phyloP scores from a whole-genome alignment of 805 yeast genomes.

The Metschnikowia cerradonensis region DNA sequence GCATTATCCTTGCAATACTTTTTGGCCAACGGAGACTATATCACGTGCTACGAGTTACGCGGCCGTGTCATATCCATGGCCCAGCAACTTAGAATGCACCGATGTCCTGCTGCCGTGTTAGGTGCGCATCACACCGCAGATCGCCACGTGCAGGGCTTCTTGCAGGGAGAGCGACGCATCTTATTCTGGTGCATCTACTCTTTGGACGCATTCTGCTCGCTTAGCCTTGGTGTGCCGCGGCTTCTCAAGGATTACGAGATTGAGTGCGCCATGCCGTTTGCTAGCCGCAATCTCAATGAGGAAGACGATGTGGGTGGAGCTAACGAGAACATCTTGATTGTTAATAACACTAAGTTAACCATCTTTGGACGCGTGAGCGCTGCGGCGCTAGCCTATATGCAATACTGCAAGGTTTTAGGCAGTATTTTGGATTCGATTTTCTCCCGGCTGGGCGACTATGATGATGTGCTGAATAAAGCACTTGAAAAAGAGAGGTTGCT shows the following conservation, averaged over 20 bases:
- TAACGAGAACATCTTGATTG: constrained; percentile 53
- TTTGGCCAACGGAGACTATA: constrained; percentile 66
- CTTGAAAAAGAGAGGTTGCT: constrained; percentile 55
- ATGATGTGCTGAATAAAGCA: constrained; percentile 25
- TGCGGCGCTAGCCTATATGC: constrained; percentile 59
- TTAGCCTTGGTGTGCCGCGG: constrained; percentile 79
- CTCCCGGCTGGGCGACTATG: constrained; percentile 46
- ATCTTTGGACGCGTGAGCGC: constrained; percentile 69
- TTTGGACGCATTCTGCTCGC: constrained; percentile 69
- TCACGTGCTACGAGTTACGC: constrained; percentile 69
- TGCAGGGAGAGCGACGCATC: constrained; percentile 79
- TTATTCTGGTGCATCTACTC: constrained; percentile 82
- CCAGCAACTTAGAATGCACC: constrained; percentile 77
- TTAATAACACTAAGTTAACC: constrained; percentile 55
- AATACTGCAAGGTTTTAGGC: constrained; percentile 70
- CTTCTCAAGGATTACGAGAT: constrained; percentile 75
- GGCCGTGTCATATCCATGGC: constrained; percentile 78
- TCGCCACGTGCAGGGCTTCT: constrained; percentile 51
- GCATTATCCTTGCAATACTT: constrained; percentile 68
- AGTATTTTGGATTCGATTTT: constrained; percentile 67
- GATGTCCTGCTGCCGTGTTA: constrained; percentile 81
- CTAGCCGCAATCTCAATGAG: constrained; percentile 39
- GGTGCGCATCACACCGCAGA: constrained; percentile 42
- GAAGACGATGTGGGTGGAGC: constrained; percentile 29
- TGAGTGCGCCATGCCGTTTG: constrained; percentile 80